Evolutionary conservation across 2,329 filamentous ascomycete genomes (phyloP).

Genomic region (Arthrocladium fulminans): DNA sequence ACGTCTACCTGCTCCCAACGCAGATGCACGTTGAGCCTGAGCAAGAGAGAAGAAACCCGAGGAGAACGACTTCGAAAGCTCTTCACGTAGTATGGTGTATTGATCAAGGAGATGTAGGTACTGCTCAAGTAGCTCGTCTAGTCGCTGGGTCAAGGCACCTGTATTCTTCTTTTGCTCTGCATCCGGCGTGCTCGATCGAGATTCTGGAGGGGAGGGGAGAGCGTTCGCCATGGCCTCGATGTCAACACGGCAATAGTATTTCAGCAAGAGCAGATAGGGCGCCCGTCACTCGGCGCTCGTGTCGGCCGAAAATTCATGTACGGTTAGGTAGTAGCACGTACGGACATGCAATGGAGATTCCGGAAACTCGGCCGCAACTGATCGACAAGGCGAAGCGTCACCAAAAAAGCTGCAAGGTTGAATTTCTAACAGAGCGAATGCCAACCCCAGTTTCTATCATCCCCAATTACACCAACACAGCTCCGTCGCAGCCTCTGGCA

Average conservation of each 20-base stretch:
- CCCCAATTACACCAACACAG: not conserved
- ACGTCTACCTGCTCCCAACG: conserved; percentile 30
- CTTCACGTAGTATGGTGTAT: conserved; percentile 24
- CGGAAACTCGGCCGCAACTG: not conserved
- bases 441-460: not conserved
- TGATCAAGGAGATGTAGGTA: conserved; percentile 20
- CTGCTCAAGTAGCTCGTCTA: conserved; percentile 19
- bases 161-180: not conserved
- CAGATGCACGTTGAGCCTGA: conserved; percentile 39
- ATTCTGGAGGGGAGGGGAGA: conserved; percentile 15
- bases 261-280: too few relatives aligned
- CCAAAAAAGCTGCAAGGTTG: not conserved
- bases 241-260: too few relatives aligned
- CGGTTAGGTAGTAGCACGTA: too few relatives aligned
- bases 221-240: not conserved
- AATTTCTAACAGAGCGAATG: not conserved
- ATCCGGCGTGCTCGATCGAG: conserved; percentile 8
- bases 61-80: conserved; percentile 18
- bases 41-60: conserved; percentile 40
- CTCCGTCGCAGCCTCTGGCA: too few relatives aligned
- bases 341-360: not conserved
- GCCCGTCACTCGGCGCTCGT: too few relatives aligned
- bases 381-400: not conserved
- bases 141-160: conserved; percentile 9
- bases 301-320: too few relatives aligned